A percentile compares a stretch with the other conserved stretches of the same genome.
These are phyloP conservation scores for Polychaeton citri DNA, from an alignment of 2,329 filamentous ascomycete genomes.

Conservation along the genomic window DNA sequence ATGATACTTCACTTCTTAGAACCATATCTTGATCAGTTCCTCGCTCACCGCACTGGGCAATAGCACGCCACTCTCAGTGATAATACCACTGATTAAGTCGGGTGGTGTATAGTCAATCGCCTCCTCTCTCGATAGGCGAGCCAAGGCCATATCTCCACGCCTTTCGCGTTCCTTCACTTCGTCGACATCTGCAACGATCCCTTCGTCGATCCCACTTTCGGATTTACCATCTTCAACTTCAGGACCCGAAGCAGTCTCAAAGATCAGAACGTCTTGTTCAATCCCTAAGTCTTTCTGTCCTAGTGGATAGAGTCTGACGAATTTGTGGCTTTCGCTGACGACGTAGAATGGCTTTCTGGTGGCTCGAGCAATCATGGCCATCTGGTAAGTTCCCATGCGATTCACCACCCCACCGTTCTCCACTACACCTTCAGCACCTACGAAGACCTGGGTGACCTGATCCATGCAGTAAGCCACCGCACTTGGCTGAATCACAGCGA, in stretches of 20 bases:
- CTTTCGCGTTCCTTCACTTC: conserved; percentile 4
- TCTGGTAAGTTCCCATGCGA: conserved; percentile 72
- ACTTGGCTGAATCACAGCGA: conserved; percentile 65
- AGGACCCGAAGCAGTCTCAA: conserved; percentile 39
- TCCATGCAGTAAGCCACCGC: conserved; percentile 69
- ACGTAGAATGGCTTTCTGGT: conserved; percentile 74
- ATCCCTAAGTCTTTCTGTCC: conserved; percentile 72
- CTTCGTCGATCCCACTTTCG: conserved; percentile 12
- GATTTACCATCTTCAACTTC: conserved; percentile 1
- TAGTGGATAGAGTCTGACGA: conserved; percentile 74
- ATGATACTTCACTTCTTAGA: too few species aligned
- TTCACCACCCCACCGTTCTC: conserved; percentile 91
- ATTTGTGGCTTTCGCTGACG: conserved; percentile 92
- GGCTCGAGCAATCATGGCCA: conserved; percentile 65
- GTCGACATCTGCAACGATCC: conserved; percentile 18
- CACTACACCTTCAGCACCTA: conserved; percentile 70
- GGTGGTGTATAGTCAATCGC: conserved; percentile 56
- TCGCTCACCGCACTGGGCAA: conserved; percentile 58
- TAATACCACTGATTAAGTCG: conserved; percentile 55
- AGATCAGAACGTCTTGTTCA: conserved; percentile 64
- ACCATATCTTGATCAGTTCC: conserved; percentile 53
- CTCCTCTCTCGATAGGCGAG: conserved; percentile 20
- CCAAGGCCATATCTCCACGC: conserved; percentile 3
- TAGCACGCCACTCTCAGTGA: conserved; percentile 62
- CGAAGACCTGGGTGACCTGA: conserved; percentile 55